A percentile compares a stretch with the other conserved stretches of the same genome.
Conservation (phyloP, 257 asterid genomes). For the Oldenlandia corymbosa region DNA sequence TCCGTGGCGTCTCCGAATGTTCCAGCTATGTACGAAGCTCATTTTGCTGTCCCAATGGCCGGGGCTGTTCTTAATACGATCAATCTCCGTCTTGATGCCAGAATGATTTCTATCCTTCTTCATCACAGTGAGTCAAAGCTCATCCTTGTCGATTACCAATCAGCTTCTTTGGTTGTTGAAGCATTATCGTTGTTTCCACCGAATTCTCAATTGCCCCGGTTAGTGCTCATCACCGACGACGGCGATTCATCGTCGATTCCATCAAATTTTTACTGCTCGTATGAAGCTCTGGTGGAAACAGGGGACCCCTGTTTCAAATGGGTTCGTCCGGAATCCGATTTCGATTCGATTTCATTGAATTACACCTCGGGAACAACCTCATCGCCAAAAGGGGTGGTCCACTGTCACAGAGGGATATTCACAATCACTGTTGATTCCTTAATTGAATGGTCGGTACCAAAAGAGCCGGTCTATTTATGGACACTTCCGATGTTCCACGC, state of each 20-base stretch:
- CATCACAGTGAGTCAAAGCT: constrained; percentile 52
- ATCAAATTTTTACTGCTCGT: constrained; percentile 4
- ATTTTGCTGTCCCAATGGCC: too few relatives aligned
- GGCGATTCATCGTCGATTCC: background rate
- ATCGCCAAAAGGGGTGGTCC: constrained; percentile 72
- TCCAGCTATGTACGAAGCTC: too few relatives aligned
- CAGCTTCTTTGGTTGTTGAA: constrained; percentile 33
- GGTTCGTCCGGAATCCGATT: constrained; percentile 51
- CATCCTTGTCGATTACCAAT: constrained; percentile 32
- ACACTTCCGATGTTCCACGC: constrained; percentile 90
- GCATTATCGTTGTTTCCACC: constrained; percentile 49
- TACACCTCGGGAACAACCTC: constrained; percentile 87
- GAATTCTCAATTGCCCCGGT: constrained; percentile 28
- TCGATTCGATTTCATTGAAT: constrained; percentile 46
- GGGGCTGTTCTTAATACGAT: constrained; percentile 37
- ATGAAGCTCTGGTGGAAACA: constrained; percentile 9
- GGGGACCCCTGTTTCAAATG: constrained; percentile 53
- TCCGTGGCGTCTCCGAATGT: too few relatives aligned
- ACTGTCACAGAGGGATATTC: constrained; percentile 59
- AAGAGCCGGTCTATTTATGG: constrained; percentile 66
- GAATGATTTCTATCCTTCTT: constrained; percentile 52
- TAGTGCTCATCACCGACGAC: constrained; percentile 33
- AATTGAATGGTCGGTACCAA: constrained; percentile 53
- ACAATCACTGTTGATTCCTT: constrained; percentile 48
- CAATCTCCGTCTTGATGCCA: constrained; percentile 67